Evolutionary conservation across 106 monocot species (phyloP), one percentile per base, ranked within the genome.

Genomic region (Phalaenopsis equestris): DNA sequence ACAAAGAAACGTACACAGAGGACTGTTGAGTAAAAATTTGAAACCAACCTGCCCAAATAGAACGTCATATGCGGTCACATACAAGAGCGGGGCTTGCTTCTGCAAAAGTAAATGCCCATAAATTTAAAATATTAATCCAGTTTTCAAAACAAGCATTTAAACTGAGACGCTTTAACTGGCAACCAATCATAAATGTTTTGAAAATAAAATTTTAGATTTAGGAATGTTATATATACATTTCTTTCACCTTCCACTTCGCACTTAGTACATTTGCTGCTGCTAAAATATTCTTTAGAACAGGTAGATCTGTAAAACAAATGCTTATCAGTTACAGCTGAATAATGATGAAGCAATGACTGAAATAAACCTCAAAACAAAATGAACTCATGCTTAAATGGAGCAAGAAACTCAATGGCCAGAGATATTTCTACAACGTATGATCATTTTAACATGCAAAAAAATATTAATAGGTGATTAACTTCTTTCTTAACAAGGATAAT

Each of bases 231-330:
- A 45, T 75, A 39, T 76, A 79, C 75, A 55, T 81, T 79, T 58
- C 83, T 77, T 75, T 86, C 81, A 94, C 98, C 98, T 99, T 99
- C 94, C 94, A 99, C 72, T 94, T 99, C 61, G 81, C 83, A 56
- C 70, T 91, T 43, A 94, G 67, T 19, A 90, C 65, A 79, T 74
- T 83, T 73, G 75, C 80, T 58, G 85, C 78, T 37, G 67, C 82
- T 64, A 99, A 67, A 74, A 93, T 82, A 76, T 90, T 81, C 83
- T 91, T 99, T 36, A 99, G 75, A 39, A 93, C 68, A 48, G 90
- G 87, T 64, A 96, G 91, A 74, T 85, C 96, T 96, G 84, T 39
- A 72, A 41, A 38, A 41, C 0, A 72, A 38, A 72, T 72, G 30
- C 72, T 38, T 15, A 72, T 72, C 8, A 15, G 30, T 65, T 42